Evolutionary conservation across 1,284 basidiomycete species (phyloP), one percentile per base, ranked within the genome.

Genomic region (Cryptococcus hybrid): DNA sequence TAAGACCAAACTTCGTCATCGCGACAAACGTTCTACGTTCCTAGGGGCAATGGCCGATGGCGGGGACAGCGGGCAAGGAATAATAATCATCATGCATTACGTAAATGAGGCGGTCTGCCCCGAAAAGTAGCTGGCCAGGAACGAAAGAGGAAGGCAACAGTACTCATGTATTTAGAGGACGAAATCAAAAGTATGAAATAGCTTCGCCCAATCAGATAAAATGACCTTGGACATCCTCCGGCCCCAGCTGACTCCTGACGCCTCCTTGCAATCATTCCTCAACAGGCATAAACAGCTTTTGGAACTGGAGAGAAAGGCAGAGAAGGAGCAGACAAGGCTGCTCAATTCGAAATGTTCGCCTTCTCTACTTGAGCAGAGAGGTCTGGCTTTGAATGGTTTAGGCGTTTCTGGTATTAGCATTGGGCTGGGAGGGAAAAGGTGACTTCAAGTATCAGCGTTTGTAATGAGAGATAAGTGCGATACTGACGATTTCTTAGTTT

Each of bases 381-480:
- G 93, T 1, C 80, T 97, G 5, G 87, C 90, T 1, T 76, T 96
- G 0, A 84, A 85, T 37, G 86, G 86, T 36, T 80, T 97, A 7
- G 86, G 88, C 0, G 81, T 92, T 0, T 81, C 84, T 1, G 82
- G 82, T 18, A 82, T 92, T 30, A 85, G 83, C 49, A 83, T 95
- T 35, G 93, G 92, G 1, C 81, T 96, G 1, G 93, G 92, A 35
- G 92, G 91, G 30, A 95, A 94, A 81, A 92, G 86, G 89, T 94
- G 73, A 69, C 84, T 78, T 15, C 1, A 18, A 7, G 15, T 35
- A 30, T 3, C 30, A 30, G 45, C 24, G 7, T 24, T 12, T 18
- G 8, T 38, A 49, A 35, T 34, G 9, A 24, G 37, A 30, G n/a
- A 7, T 45, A 34, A 37, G 9, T 18, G 38, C 9, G 30, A 30